These are phyloP conservation scores for Alternaria burnsii DNA, from an alignment of 2,329 filamentous ascomycete genomes.

Conservation along the genomic window DNA sequence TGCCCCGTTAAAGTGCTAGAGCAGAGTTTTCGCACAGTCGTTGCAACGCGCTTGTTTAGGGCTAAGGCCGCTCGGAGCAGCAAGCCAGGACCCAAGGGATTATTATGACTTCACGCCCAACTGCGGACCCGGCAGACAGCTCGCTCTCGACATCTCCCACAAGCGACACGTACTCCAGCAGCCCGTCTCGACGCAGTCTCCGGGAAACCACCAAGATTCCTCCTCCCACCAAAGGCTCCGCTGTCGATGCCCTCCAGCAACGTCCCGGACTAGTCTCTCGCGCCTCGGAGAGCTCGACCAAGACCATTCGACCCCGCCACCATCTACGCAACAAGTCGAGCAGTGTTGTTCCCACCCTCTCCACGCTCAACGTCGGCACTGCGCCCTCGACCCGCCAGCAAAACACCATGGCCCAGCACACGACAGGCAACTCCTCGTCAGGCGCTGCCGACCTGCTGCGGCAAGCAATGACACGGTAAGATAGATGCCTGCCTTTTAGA, in stretches of 20 bases:
- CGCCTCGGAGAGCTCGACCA: conserved; percentile 39
- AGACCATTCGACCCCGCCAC: conserved; percentile 41
- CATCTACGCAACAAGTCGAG: conserved; percentile 50
- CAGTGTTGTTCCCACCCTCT: conserved; percentile 57
- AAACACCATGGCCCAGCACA: conserved; percentile 45
- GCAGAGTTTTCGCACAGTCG: conserved; percentile 47
- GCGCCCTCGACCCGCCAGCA: conserved; percentile 40
- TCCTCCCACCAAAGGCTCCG: conserved; percentile 25
- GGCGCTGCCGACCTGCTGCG: conserved; percentile 66
- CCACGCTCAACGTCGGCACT: conserved; percentile 43
- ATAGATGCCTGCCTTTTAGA: background rate
- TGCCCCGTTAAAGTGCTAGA: conserved; percentile 43
- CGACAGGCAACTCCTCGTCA: conserved; percentile 54
- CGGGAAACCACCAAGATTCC: conserved; percentile 30
- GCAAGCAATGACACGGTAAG: conserved; percentile 67
- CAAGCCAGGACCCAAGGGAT: conserved; percentile 40
- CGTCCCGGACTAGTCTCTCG: conserved; percentile 46
- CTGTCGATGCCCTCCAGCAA: conserved; percentile 40
- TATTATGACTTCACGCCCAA: conserved; percentile 48
- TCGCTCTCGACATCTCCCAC: conserved; percentile 24
- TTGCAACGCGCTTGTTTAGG: conserved; percentile 41
- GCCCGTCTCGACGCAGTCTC: conserved; percentile 24
- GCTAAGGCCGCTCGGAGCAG: conserved; percentile 43
- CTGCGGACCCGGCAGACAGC: conserved; percentile 30
- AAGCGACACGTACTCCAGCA: conserved; percentile 23